These are phyloP conservation scores for Phalaenopsis equestris DNA, from an alignment of 106 monocot genomes.

Conservation along the genomic window DNA sequence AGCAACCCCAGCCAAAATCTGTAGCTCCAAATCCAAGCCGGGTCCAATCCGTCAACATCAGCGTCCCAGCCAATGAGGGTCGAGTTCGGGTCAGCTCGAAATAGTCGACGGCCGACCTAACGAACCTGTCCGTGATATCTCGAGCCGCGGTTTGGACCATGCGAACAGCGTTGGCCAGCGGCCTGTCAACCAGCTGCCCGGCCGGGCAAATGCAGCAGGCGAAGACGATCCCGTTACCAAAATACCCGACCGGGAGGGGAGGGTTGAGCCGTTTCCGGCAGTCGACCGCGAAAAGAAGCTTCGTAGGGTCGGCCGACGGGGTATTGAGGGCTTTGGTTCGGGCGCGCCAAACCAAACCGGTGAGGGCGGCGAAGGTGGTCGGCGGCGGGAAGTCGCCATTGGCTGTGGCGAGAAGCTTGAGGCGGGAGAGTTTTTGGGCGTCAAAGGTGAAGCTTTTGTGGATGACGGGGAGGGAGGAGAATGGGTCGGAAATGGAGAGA, in stretches of 20 bases:
- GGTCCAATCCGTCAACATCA: constrained; percentile 17
- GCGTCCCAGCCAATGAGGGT: constrained; percentile 25
- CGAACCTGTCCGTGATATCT: constrained; percentile 21
- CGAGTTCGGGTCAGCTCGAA: constrained; percentile 31
- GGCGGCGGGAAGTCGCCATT: not conserved
- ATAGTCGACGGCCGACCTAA: constrained; percentile 43
- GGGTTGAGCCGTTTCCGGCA: constrained; percentile 24
- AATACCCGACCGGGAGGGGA: constrained; percentile 38
- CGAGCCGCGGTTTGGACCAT: constrained; percentile 24
- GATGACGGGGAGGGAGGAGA: not conserved
- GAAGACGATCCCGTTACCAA: constrained; percentile 45
- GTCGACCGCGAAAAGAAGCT: constrained; percentile 52
- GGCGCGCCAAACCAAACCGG: constrained; percentile 36
- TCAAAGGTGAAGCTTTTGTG: constrained; percentile 39
- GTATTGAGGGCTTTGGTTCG: constrained; percentile 23
- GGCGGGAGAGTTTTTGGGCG: constrained; percentile 9
- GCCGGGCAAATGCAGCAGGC: constrained; percentile 18
- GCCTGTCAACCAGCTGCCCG: constrained; percentile 20
- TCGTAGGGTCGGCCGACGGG: constrained; percentile 15
- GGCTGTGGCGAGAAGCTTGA: constrained; percentile 9
- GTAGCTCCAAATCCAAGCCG: constrained; percentile 3
- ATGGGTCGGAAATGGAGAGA: not conserved
- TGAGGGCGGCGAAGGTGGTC: constrained; percentile 24
- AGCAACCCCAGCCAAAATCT: constrained; percentile 23
- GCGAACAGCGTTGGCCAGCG: constrained; percentile 20